Evolutionary conservation across 2,329 filamentous ascomycete genomes (phyloP).

Genomic region (Pestalotiopsis sp.): DNA sequence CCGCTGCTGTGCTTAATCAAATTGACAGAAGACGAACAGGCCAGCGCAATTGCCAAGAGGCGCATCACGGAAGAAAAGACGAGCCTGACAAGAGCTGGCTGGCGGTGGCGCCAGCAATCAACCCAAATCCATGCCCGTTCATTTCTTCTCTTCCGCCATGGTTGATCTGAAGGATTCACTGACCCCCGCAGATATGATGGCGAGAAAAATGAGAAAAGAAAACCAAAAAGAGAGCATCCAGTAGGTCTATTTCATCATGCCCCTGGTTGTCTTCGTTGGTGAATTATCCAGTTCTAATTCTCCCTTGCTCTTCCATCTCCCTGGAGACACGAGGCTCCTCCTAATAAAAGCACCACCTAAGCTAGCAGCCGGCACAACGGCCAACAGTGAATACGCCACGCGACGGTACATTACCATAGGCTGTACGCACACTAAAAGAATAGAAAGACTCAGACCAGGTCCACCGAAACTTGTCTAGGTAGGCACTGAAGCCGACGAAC

Average conservation of each 20-base stretch:
- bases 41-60: neutral
- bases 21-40: neutral
- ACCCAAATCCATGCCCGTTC: neutral
- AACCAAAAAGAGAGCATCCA: no score
- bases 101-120: slow-evolving; percentile 1
- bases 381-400: neutral
- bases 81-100: neutral
- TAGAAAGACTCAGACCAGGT: neutral
- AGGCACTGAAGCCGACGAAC: neutral
- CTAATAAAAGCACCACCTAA: no score
- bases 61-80: neutral
- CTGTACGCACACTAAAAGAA: neutral
- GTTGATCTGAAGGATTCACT: neutral
- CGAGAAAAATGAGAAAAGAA: no score
- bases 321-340: no score
- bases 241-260: no score
- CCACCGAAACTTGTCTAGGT: neutral
- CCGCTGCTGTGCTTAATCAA: slow-evolving; percentile 1
- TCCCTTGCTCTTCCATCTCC: no score
- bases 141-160: neutral
- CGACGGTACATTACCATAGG: neutral
- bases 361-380: neutral
- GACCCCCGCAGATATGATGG: no score
- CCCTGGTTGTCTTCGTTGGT: no score
- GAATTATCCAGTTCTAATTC: no score